These are phyloP conservation scores for Bothriochloa decipiens DNA, from an alignment of 176 grass and related monocot genomes.

Conservation along the genomic window DNA sequence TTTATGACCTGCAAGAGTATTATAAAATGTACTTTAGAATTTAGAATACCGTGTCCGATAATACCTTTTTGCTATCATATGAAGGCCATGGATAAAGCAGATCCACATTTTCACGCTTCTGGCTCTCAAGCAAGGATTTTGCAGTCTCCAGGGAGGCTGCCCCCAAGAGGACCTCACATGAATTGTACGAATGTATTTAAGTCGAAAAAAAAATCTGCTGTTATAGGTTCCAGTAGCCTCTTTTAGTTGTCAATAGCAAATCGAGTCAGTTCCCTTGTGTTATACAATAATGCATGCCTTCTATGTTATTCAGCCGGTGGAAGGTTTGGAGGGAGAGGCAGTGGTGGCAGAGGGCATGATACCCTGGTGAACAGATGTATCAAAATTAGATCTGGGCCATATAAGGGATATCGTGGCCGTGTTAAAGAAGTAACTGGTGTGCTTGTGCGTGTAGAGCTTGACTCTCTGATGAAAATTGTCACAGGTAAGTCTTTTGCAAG, in stretches of 20 bases:
- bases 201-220: neutral
- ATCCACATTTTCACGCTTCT: slow-evolving; percentile 50
- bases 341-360: slow-evolving; percentile 69
- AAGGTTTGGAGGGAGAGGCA: slow-evolving; percentile 54
- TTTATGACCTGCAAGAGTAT: neutral
- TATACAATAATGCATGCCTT: slow-evolving; percentile 6
- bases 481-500: slow-evolving; percentile 52
- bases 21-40: neutral
- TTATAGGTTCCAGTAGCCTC: slow-evolving; percentile 1
- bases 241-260: neutral
- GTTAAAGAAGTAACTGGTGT: slow-evolving; percentile 72
- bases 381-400: slow-evolving; percentile 73
- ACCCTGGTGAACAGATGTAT: slow-evolving; percentile 65
- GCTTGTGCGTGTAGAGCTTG: slow-evolving; percentile 74
- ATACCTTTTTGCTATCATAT: slow-evolving; percentile 5
- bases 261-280: neutral
- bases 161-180: slow-evolving; percentile 59
- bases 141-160: slow-evolving; percentile 58
- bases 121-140: slow-evolving; percentile 55
- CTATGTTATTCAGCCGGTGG: slow-evolving; percentile 47
- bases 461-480: slow-evolving; percentile 79
- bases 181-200: slow-evolving; percentile 50
- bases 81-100: slow-evolving; percentile 54
- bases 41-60: slow-evolving; percentile 6
- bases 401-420: slow-evolving; percentile 78